Evolutionary conservation across 345 rosid genomes (phyloP).

Genomic region (Lepidium aucheri): DNA sequence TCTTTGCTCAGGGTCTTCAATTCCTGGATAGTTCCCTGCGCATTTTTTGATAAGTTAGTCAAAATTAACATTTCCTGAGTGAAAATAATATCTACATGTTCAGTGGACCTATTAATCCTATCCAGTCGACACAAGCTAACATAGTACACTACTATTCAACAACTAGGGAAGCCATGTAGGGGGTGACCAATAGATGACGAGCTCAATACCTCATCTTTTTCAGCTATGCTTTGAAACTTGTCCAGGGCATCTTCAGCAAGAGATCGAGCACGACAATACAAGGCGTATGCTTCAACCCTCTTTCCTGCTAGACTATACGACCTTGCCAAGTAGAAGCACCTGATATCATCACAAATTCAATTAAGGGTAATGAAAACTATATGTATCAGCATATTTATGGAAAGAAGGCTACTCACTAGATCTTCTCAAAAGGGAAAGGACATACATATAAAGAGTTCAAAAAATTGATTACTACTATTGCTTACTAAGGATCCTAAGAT

Average conservation of each 20-base stretch:
- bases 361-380: neutral
- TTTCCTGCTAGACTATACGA: constrained; percentile 93
- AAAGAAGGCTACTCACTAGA: neutral
- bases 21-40: constrained; percentile 49
- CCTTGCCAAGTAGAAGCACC: constrained; percentile 91
- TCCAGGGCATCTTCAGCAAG: constrained; percentile 63
- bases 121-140: neutral
- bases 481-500: neutral
- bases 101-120: neutral
- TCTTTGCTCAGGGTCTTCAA: constrained; percentile 53
- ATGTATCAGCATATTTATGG: neutral
- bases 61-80: neutral
- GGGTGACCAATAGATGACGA: neutral
- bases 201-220: constrained; percentile 47
- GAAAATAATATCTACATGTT: neutral
- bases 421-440: neutral
- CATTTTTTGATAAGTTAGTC: neutral
- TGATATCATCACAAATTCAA: constrained; percentile 23
- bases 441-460: neutral
- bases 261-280: constrained; percentile 68
- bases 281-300: constrained; percentile 75
- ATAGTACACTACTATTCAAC: neutral
- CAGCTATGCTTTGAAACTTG: constrained; percentile 34
- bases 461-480: neutral
- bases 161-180: neutral